These are phyloP conservation scores for Polytrichum commune DNA, from an alignment of 225 moss, liverwort and hornwort species.

Conservation along the genomic window DNA sequence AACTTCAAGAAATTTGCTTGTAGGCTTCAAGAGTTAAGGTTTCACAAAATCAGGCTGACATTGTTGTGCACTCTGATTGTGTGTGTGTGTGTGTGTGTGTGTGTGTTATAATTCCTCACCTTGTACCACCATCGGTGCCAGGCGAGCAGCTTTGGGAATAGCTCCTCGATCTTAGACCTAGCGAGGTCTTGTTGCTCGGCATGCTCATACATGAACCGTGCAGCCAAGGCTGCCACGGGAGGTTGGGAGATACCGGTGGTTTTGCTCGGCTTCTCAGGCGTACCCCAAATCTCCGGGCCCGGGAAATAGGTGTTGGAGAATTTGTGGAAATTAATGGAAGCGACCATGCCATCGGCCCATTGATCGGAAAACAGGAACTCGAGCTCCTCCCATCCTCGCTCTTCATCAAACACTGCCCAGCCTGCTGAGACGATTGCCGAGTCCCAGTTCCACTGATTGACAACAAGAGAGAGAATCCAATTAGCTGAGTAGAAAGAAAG, in stretches of 20 bases:
- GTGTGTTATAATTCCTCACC: slow-evolving; percentile 10
- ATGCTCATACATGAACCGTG: slow-evolving; percentile 39
- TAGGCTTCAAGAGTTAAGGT: too few relatives aligned
- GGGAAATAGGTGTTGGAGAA: slow-evolving; percentile 44
- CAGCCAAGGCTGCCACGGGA: slow-evolving; percentile 38
- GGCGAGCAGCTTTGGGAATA: slow-evolving; percentile 41
- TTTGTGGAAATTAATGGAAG: slow-evolving; percentile 44
- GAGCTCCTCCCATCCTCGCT: slow-evolving; percentile 39
- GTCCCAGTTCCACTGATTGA: slow-evolving; percentile 46
- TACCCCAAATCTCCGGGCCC: slow-evolving; percentile 49
- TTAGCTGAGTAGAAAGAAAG: too few relatives aligned
- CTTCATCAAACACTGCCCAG: slow-evolving; percentile 50
- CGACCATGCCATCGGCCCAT: slow-evolving; percentile 48
- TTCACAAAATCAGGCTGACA: too few relatives aligned
- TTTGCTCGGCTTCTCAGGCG: slow-evolving; percentile 29
- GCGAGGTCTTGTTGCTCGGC: slow-evolving; percentile 23
- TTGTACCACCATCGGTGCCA: slow-evolving; percentile 53
- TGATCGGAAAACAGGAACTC: slow-evolving; percentile 39
- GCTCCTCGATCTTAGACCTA: slow-evolving; percentile 16
- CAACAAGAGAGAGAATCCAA: not conserved
- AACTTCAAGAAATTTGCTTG: too few relatives aligned
- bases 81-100: too few relatives aligned
- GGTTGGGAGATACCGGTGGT: slow-evolving; percentile 46
- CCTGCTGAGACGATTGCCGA: slow-evolving; percentile 46
- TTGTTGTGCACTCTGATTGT: too few relatives aligned